A percentile compares a stretch with the other conserved stretches of the same genome.
phyloP scores from a whole-genome alignment of 208 protist species.

The Leishmania tropica region DNA sequence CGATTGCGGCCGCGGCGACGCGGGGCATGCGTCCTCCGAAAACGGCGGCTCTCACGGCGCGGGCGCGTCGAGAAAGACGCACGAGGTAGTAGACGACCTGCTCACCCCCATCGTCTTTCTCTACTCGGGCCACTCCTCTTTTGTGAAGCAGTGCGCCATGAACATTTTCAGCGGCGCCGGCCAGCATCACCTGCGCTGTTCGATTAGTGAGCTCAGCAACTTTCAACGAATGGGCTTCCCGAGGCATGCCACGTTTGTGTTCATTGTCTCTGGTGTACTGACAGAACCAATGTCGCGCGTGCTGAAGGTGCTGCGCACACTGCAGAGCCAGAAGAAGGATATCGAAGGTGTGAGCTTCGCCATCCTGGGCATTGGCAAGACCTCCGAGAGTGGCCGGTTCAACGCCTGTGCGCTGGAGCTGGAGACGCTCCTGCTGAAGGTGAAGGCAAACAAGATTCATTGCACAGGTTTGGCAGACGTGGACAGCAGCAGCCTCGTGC shows the following conservation, averaged over 20 bases:
- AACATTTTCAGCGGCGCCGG: conserved; percentile 31
- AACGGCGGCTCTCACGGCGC: background rate
- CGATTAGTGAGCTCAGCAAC: conserved; percentile 42
- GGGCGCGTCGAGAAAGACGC: background rate
- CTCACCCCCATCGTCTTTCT: conserved; percentile 56
- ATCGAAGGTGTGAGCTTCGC: conserved; percentile 50
- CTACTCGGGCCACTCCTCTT: conserved; percentile 34
- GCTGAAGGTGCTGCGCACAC: conserved; percentile 33
- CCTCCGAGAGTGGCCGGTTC: conserved; percentile 40
- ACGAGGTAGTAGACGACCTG: conserved; percentile 27
- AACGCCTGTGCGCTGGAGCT: conserved; percentile 56
- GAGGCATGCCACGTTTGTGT: conserved; percentile 47
- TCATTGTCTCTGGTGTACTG: conserved; percentile 46
- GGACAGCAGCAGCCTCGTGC: conserved; percentile 23
- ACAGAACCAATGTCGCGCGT: conserved; percentile 44
- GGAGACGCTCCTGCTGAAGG: conserved; percentile 52
- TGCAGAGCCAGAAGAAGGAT: conserved; percentile 24
- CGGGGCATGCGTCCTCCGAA: no score
- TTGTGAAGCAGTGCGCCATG: conserved; percentile 34
- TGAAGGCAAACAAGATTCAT: conserved; percentile 51
- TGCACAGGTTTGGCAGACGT: conserved; percentile 51
- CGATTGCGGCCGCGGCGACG: background rate
- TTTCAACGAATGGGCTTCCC: conserved; percentile 49
- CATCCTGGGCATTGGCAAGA: conserved; percentile 54
- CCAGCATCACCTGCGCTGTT: conserved; percentile 41